Percentiles rank a stretch among this genome's conserved stretches.
These are phyloP conservation scores for Metarhizium guizhouense DNA, from an alignment of 2,329 filamentous ascomycete species.

Conservation along the genomic window DNA sequence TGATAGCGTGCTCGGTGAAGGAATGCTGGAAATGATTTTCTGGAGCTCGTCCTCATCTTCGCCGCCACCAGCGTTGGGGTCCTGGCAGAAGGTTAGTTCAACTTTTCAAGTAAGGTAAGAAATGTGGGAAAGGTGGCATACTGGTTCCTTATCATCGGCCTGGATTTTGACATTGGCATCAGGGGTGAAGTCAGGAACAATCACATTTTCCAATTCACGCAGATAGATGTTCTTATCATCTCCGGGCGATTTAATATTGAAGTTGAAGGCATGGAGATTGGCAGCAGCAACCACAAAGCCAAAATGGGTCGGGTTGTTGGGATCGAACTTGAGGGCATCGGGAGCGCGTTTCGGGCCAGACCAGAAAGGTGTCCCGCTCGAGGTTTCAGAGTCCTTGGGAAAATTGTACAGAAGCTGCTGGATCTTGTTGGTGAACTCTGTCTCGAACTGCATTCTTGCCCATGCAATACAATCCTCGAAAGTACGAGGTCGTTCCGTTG, in stretches of 20 bases:
- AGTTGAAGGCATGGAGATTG: slow-evolving; percentile 95
- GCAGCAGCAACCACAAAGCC: slow-evolving; percentile 81
- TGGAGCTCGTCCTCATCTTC: slow-evolving; percentile 72
- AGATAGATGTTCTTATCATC: slow-evolving; percentile 60
- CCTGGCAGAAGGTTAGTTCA: slow-evolving; percentile 30
- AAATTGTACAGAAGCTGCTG: slow-evolving; percentile 95
- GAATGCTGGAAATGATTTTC: slow-evolving; percentile 62
- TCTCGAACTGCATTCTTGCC: slow-evolving; percentile 90
- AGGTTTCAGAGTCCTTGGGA: slow-evolving; percentile 85
- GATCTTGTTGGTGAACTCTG: slow-evolving; percentile 94
- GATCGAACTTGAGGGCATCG: slow-evolving; percentile 81
- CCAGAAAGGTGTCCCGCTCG: slow-evolving; percentile 88
- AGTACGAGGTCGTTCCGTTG: slow-evolving; percentile 80
- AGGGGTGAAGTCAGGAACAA: slow-evolving; percentile 89
- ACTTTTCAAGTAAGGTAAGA: background rate
- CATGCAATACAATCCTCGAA: slow-evolving; percentile 97
- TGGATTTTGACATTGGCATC: slow-evolving; percentile 93
- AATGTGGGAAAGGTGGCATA: slow-evolving; percentile 27
- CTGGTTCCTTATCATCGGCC: slow-evolving; percentile 85
- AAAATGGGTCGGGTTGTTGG: slow-evolving; percentile 76
- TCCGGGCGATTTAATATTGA: slow-evolving; percentile 82
- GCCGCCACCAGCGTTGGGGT: slow-evolving; percentile 67
- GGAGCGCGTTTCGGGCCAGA: slow-evolving; percentile 96
- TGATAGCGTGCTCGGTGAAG: slow-evolving; percentile 68
- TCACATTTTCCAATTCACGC: slow-evolving; percentile 81